phyloP scores from a whole-genome alignment of 1,284 basidiomycete genomes.

The Fomitopsis schrenkii region DNA sequence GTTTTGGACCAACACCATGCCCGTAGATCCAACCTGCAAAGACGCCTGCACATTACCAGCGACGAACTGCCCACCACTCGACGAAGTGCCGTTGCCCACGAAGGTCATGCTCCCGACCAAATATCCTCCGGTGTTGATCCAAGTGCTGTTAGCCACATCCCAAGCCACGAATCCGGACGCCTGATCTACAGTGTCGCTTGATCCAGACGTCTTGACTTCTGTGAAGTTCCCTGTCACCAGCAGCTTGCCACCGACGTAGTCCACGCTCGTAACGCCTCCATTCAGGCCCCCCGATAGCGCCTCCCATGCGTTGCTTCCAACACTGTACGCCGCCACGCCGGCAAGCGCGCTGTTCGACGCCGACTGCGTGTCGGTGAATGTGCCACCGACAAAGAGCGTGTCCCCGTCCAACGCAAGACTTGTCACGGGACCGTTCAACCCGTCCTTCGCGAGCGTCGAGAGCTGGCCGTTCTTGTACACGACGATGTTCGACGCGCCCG shows the following conservation, averaged over 20 bases:
- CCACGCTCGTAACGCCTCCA: constrained; percentile 65
- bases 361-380: constrained; percentile 70
- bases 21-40: constrained; percentile 62
- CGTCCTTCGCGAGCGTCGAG: constrained; percentile 50
- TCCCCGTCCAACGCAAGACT: constrained; percentile 58
- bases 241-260: constrained; percentile 47
- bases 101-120: constrained; percentile 73
- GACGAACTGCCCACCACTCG: constrained; percentile 45
- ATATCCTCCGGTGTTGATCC: constrained; percentile 75
- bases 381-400: constrained; percentile 80
- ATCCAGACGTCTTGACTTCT: constrained; percentile 35
- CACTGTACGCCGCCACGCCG: constrained; percentile 76
- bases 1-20: constrained; percentile 69
- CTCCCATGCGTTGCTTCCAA: constrained; percentile 64
- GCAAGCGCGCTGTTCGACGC: constrained; percentile 51
- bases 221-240: constrained; percentile 79
- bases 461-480: constrained; percentile 62
- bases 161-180: constrained; percentile 77
- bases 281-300: constrained; percentile 75
- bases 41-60: constrained; percentile 60
- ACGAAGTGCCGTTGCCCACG: constrained; percentile 55
- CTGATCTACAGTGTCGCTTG: constrained; percentile 33
- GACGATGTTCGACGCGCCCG: constrained; percentile 69
- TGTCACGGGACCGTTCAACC: constrained; percentile 75
- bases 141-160: constrained; percentile 59